A percentile compares a stretch with the other conserved stretches of the same genome.
Conservation (phyloP, 805 yeast species). For the Yamadazyma takamatsuzukensis region DNA sequence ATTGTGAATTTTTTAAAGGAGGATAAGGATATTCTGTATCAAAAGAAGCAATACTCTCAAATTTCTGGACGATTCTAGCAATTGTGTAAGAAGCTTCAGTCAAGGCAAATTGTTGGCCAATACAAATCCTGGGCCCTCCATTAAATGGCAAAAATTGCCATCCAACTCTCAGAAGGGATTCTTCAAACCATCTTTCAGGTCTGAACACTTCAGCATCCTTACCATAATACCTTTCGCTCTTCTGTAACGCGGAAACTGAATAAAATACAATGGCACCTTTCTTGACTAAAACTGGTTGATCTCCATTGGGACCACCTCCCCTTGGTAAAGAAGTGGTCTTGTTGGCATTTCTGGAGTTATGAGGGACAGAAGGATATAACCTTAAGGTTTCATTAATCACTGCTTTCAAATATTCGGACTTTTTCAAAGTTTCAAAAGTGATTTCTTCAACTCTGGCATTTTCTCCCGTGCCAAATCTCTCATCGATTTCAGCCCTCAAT, state of each 20-base stretch:
- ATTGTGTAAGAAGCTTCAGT: constrained; percentile 49
- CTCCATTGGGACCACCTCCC: constrained; percentile 31
- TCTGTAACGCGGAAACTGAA: constrained; percentile 18
- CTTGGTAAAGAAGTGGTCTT: constrained; percentile 28
- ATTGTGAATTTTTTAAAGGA: constrained; percentile 23
- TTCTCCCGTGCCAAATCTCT: constrained; percentile 30
- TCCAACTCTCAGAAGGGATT: constrained; percentile 28
- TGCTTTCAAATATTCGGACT: constrained; percentile 35
- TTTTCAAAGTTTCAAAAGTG: constrained; percentile 34
- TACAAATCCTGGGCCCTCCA: constrained; percentile 55
- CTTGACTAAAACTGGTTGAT: constrained; percentile 17
- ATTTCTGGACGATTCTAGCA: constrained; percentile 28
- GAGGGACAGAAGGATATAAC: constrained; percentile 33
- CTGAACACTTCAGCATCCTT: constrained; percentile 30
- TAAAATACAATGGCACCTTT: constrained; percentile 20
- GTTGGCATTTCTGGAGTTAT: constrained; percentile 26
- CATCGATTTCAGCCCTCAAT: constrained; percentile 26
- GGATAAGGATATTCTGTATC: constrained; percentile 22
- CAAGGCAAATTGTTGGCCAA: constrained; percentile 55
- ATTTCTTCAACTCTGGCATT: constrained; percentile 25
- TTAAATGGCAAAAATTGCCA: constrained; percentile 54
- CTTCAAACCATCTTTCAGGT: constrained; percentile 38
- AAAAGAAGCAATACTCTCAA: constrained; percentile 16
- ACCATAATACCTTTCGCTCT: constrained; percentile 25
- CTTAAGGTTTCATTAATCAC: constrained; percentile 36